Conservation (phyloP, 495 filamentous ascomycete species). For the Durotheca rogersii region DNA sequence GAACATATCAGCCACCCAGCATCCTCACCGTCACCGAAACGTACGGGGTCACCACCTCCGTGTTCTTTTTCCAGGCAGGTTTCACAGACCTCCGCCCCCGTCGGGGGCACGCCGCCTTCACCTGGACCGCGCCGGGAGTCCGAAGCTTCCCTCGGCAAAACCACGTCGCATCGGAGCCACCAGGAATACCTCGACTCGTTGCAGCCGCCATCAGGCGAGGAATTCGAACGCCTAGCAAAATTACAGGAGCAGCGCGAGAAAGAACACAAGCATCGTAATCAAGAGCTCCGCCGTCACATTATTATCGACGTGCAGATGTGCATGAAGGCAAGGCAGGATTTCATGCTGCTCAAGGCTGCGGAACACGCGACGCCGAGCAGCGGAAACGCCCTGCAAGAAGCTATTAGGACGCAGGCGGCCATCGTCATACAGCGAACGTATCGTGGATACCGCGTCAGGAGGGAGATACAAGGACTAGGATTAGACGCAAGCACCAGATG, state of each 20-base stretch:
- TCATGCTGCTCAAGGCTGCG: conserved; percentile 26
- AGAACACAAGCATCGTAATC: conserved; percentile 38
- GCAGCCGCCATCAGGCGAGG: conserved; percentile 43
- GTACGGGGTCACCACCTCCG: conserved; percentile 12
- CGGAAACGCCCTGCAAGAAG: conserved; percentile 11
- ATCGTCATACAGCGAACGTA: conserved; percentile 65
- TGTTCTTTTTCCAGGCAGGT: conserved; percentile 3
- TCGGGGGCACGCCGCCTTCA: conserved; percentile 23
- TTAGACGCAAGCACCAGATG: conserved; percentile 68
- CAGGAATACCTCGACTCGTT: conserved; percentile 53
- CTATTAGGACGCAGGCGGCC: conserved; percentile 45
- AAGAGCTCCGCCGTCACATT: conserved; percentile 37
- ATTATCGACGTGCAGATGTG: conserved; percentile 17
- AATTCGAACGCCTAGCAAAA: conserved; percentile 45
- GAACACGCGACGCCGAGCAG: conserved; percentile 7
- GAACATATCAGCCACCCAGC: neutral
- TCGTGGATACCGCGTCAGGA: conserved; percentile 66
- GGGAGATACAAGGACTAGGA: conserved; percentile 63
- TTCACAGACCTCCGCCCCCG: conserved; percentile 14
- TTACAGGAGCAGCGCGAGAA: conserved; percentile 50
- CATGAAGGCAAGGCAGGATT: conserved; percentile 32
- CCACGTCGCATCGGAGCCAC: conserved; percentile 22
- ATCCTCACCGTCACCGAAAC: conserved; percentile 1
- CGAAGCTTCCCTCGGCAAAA: conserved; percentile 9
- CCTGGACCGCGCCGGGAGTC: conserved; percentile 14